Base-by-base conservation (phyloP, 176 grass and related monocot genomes). In the Zizania latifolia region DNA sequence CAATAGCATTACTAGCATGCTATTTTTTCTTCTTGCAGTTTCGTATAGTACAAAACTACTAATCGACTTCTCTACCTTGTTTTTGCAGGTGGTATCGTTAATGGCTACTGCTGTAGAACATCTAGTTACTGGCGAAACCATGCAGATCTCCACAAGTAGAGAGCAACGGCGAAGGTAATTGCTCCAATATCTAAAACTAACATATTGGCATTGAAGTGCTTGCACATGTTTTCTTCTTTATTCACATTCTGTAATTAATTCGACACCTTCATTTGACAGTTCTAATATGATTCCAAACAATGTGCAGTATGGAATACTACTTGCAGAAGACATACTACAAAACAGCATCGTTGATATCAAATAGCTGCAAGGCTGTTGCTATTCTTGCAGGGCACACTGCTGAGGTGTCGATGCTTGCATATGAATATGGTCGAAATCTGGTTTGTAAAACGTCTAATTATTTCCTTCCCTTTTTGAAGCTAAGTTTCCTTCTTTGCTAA, bases 271-370 rank as follows among this genome's bases (percentile, higher is more conserved):
- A 6, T 59, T 77, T 35, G 21, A 38, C 80, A 70, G 23, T 78
- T 89, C 70, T 92, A 13, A 80, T 85, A 85, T 26, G 35, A 56
- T 79, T 80, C 2, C 21, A 4, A 54, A 66, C 64, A 59, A 71
- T 83, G 27, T 83, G 74, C 87, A 99, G 95, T 84, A 99, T 99
- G 95, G 95, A 99, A 32, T 92, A 99, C 76, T 99, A 99, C 72
- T 46, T 99, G 64, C 78, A 90, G 77, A 99, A 99, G 84, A 92
- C 95, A 70, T 99, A 99, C 82, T 94, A 89, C 92, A 99, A 99
- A 84, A 99, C 95, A 31, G 89, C 92, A 21, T 99, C 95, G 34
- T 80, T 99, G 84, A 92, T 99, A 81, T 99, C 95, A 73, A 99
- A 94, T 69, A 99, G 95, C 77, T 99, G 95, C 82, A 94, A 94